Base-by-base conservation (phyloP, 2,329 filamentous ascomycete species). In the Scortechinia acanthostroma region DNA sequence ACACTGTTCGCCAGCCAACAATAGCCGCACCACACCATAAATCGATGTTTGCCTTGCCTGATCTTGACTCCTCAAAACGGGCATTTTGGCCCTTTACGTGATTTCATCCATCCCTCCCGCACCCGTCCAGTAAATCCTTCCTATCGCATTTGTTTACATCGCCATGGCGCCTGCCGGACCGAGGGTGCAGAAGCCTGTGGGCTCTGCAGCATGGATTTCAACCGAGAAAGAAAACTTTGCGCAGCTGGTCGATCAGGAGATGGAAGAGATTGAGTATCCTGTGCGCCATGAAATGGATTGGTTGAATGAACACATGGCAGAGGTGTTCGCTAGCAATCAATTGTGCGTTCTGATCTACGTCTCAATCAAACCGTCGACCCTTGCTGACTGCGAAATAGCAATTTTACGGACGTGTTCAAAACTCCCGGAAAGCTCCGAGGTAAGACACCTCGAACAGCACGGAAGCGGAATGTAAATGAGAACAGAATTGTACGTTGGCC, bases 291-390 rank as follows among this genome's bases (percentile, higher is more conserved):
- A 86, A 61, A 64, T 86, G 57, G 80, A 84, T 60, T 86, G 81
- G 81, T 65, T 86, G 51, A 84, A 86, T 53, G 81, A 85, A 60
- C 81, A 86, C 58, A 83, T 86, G 80, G 66, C 68, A 17, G 80
- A 85, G 48, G 77, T 86, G 50, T 81, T 85, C 60, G 71, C 69
- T 52, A 69, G 66, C 45, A 69, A 74, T 51, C 68, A 77, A 58
- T 63, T 80, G 80, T 84, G 35, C 10, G 35, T 40, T 10, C 14
- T 17, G 17, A 40, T 40, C 35, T 19, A 40, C 17, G 10, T 30
- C 25, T 30, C n/a, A 10, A n/a, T n/a, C n/a, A n/a, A n/a, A n/a
- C n/a, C n/a, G n/a, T 10, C 25, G 25, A 30, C n/a, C n/a, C 25
- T 30, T 30, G 25, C 25, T 30, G 46, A 73, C 69, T 19, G 1